Conservation (phyloP, 768 basidiomycete species). For the Sistotremastrum niveocremeum region DNA sequence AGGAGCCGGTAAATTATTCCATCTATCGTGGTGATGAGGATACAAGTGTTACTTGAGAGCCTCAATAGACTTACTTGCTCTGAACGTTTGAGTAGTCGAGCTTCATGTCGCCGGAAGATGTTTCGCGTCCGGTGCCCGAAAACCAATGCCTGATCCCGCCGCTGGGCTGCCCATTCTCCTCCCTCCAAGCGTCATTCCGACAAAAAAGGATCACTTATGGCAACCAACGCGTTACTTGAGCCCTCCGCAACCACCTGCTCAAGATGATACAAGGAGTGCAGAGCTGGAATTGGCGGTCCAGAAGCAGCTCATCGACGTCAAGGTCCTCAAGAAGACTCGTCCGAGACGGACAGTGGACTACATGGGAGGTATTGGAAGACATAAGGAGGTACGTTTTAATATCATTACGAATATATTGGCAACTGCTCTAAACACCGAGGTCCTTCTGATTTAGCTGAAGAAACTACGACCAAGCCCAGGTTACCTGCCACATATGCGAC, state of each 20-base stretch:
- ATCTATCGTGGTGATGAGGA: constrained; percentile 24
- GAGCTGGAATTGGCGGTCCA: constrained; percentile 72
- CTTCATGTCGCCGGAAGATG: too few species aligned
- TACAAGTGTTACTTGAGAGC: background rate
- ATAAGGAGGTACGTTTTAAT: constrained; percentile 52
- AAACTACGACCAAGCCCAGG: constrained; percentile 70
- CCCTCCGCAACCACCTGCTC: constrained; percentile 59
- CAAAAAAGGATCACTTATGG: constrained; percentile 51
- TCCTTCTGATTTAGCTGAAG: constrained; percentile 33
- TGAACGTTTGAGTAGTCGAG: constrained; percentile 8
- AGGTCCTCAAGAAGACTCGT: constrained; percentile 78
- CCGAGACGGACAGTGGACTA: constrained; percentile 94
- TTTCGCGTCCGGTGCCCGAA: background rate
- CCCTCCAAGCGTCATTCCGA: constrained; percentile 27
- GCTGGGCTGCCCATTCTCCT: constrained; percentile 39
- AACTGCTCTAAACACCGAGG: too few species aligned
- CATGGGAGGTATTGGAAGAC: constrained; percentile 76
- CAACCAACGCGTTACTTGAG: constrained; percentile 54
- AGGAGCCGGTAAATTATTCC: constrained; percentile 49
- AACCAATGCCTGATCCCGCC: background rate
- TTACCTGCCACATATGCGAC: constrained; percentile 67
- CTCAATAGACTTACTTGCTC: constrained; percentile 15
- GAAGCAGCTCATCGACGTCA: constrained; percentile 63
- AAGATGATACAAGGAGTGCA: constrained; percentile 60
- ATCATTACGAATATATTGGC: background rate